Evolutionary conservation across 768 basidiomycete species (phyloP), one percentile per base, ranked within the genome.

Genomic region (Xerocomellus chrysenteron): DNA sequence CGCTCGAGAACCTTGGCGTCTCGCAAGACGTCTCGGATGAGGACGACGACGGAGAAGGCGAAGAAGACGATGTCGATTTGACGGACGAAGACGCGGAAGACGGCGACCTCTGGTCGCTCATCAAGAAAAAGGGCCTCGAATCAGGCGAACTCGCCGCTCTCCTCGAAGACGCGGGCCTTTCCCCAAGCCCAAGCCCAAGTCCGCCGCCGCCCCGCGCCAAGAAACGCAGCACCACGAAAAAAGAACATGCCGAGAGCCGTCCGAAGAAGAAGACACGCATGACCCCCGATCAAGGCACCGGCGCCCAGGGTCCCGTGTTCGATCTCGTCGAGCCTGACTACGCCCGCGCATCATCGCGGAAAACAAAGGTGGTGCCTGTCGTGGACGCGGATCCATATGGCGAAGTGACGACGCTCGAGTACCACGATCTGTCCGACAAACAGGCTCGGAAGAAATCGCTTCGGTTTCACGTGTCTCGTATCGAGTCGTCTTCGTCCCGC

Each of bases 401-500:
- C 50, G 97, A 98, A 66, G 78, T 84, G 4, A 82, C 82, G 1
- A 70, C 80, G 16, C 80, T 98, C 17, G 79, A 82, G 55, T 74
- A 80, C 35, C 83, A 83, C 11, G 96, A 98, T 62, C 82, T 86
- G 21, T 81, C 80, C 6, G 96, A 98, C 76, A 97, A 97, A 70
- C 82, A 77, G 19, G 86, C 89, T 4, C 85, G 88, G 54, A 88
- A 85, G 62, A 89, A 88, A 61, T 83, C 90, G 8, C 81, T 98
- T 33, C 87, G 90, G 36, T 99, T 98, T 84, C 92, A 98, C 73
- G 94, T 93, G 5, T 83, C 91, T 52, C 90, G 88, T 68, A 95
- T 99, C 65, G 92, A 92, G 68, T 86, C 86, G 55, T 83, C 92
- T 7, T 82, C 85, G 51, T 84, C 87, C 12, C 79, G 90, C 57